A percentile compares a stretch with the other conserved stretches of the same genome.
Conservation (phyloP, 805 yeast genomes). For the Metschnikowia hibisci region DNA sequence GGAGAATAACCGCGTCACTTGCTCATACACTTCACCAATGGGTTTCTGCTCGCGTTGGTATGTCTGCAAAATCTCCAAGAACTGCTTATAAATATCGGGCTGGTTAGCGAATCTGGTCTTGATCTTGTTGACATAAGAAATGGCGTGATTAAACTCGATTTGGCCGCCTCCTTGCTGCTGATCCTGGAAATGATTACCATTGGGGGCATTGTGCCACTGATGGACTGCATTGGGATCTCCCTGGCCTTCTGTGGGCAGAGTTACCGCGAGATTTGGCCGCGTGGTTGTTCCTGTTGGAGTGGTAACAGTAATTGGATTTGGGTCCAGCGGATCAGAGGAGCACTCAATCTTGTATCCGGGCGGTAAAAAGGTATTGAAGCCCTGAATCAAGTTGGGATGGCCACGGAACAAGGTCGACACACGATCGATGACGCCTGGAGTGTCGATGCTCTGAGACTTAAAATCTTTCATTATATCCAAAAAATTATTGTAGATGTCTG, state of each 20-base stretch:
- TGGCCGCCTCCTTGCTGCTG: conserved; percentile 48
- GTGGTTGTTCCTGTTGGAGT: conserved; percentile 88
- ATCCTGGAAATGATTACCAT: conserved; percentile 10
- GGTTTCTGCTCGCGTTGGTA: conserved; percentile 96
- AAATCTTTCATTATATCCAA: conserved; percentile 98
- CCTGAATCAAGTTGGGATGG: conserved; percentile 90
- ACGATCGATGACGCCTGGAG: conserved; percentile 97
- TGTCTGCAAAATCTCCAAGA: conserved; percentile 90
- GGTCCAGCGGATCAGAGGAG: conserved; percentile 82
- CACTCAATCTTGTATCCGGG: conserved; percentile 95
- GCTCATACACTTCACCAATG: conserved; percentile 90
- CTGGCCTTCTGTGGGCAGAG: conserved; percentile 1
- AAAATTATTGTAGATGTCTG: conserved; percentile 94
- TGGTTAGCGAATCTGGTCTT: conserved; percentile 89
- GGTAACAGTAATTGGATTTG: conserved; percentile 87
- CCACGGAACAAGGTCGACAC: conserved; percentile 90
- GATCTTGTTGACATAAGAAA: conserved; percentile 91
- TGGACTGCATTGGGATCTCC: conserved; percentile 6
- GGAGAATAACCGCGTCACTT: conserved; percentile 82
- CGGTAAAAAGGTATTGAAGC: conserved; percentile 95
- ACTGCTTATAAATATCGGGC: conserved; percentile 93
- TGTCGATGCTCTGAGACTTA: conserved; percentile 91
- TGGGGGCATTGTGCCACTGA: conserved; percentile 5
- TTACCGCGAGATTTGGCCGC: conserved; percentile 48
- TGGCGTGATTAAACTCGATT: conserved; percentile 95